phyloP scores from a whole-genome alignment of 768 basidiomycete genomes.

The Rhodotorula babjevae region DNA sequence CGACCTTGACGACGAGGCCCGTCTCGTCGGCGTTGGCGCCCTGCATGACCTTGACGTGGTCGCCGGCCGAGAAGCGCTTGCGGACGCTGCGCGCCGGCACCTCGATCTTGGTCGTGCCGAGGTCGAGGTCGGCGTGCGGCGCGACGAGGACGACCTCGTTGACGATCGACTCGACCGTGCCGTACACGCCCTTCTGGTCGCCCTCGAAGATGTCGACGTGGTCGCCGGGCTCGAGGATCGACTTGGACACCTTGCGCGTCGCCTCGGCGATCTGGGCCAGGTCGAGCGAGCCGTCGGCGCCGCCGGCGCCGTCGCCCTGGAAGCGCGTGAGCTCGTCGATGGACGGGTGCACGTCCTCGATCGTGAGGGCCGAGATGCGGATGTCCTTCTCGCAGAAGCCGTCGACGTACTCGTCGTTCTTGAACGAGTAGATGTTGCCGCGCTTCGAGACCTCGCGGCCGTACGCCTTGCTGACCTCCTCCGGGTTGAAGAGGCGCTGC shows the following conservation, averaged over 20 bases:
- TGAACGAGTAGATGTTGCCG: constrained; percentile 65
- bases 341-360: constrained; percentile 89
- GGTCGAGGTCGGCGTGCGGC: constrained; percentile 60
- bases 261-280: constrained; percentile 88
- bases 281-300: constrained; percentile 63
- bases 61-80: constrained; percentile 92
- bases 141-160: constrained; percentile 76
- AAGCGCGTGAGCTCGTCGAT: constrained; percentile 95
- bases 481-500: constrained; percentile 85
- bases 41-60: constrained; percentile 97
- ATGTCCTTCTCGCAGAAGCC: constrained; percentile 97
- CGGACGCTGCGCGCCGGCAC: constrained; percentile 81
- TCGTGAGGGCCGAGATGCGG: constrained; percentile 66
- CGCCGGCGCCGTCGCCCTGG: constrained; percentile 57
- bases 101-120: constrained; percentile 57
- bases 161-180: constrained; percentile 81
- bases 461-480: constrained; percentile 82
- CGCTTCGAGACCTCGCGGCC: constrained; percentile 72
- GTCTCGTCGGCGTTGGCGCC: constrained; percentile 93
- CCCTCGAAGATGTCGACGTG: constrained; percentile 96
- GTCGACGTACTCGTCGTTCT: constrained; percentile 86
- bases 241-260: constrained; percentile 80
- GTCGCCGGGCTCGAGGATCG: constrained; percentile 94
- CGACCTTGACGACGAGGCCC: constrained; percentile 86
- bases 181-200: constrained; percentile 87